Base-by-base conservation (phyloP, 2,329 filamentous ascomycete species). In the Raffaelea deltoideospora region DNA sequence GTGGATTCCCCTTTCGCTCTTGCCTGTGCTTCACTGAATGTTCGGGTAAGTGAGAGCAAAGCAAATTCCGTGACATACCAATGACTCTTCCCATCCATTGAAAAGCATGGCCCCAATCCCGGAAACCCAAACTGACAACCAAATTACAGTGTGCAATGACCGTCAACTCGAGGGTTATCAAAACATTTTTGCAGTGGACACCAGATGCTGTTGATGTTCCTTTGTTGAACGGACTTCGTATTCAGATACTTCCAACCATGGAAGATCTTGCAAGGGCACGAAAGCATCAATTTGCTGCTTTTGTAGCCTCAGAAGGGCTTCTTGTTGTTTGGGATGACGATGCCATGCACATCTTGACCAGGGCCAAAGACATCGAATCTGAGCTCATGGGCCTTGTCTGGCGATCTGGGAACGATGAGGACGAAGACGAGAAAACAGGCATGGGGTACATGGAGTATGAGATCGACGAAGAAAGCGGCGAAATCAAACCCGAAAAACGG, bases 261-360 rank as follows among this genome's bases (percentile, higher is more conserved):
- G 70, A 78, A 14, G 79, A 85, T 49, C 64, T 86, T 4, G 66
- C 74, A 0, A 65, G 72, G 29, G 80, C 79, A 5, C 68, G 81
- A 41, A 87, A 84, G 53, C 73, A 84, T 52, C 82, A 88, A 51
- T 86, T 80, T 45, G 82, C 81, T 11, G 82, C 83, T 8, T 87
- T 88, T 51, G 67, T 88, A 30, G 75, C 79, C 3, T 72, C 70
- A 0, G 76, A 82, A 43, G 72, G 72, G 5, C 61, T 87, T 5
- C 60, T 90, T 1, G 62, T 88, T 2, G 80, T 88, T 1, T 90
- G 83, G 83, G 82, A 88, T 45, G 82, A 88, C 45, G 79, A 87
- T 39, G 72, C 81, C 1, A 63, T 78, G 38, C 74, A 84, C 48
- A 60, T 88, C 9, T 64, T 86, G 5, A 59, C 71, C 38, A 66